Conservation (phyloP, 345 rosid genomes). For the Nasturtium officinale region DNA sequence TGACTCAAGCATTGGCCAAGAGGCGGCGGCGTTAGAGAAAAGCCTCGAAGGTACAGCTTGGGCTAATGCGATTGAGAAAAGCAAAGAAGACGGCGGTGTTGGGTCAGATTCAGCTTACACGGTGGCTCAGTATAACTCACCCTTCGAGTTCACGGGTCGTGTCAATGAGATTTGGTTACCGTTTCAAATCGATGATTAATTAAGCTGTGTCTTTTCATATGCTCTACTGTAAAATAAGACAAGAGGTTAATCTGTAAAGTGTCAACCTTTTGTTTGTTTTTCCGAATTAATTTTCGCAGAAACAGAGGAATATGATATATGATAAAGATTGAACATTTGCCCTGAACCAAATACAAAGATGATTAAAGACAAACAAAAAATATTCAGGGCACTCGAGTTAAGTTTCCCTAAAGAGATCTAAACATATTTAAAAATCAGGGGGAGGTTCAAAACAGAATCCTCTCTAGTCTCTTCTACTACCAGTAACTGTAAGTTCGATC, state of each 20-base stretch:
- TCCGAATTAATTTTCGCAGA: background rate
- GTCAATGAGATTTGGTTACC: conserved; percentile 84
- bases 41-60: conserved; percentile 65
- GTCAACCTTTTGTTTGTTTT: background rate
- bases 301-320: conserved; percentile 5
- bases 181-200: conserved; percentile 48
- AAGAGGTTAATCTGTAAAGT: background rate
- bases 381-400: conserved; percentile 40
- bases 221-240: background rate
- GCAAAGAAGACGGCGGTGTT: conserved; percentile 38
- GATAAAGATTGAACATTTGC: conserved; percentile 28
- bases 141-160: conserved; percentile 65
- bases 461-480: conserved; percentile 39
- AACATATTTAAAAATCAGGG: conserved; percentile 38
- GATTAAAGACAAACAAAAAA: conserved; percentile 25
- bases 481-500: conserved; percentile 50
- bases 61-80: conserved; percentile 64
- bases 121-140: conserved; percentile 90
- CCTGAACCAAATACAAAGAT: conserved; percentile 32
- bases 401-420: conserved; percentile 40
- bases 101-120: conserved; percentile 51
- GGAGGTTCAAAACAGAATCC: conserved; percentile 38
- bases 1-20: conserved; percentile 56
- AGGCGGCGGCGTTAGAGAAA: conserved; percentile 74
- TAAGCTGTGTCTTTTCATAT: background rate